These are phyloP conservation scores for Gigaspora rosea DNA, from an alignment of 192 early-diverging fungal species.

Conservation along the genomic window DNA sequence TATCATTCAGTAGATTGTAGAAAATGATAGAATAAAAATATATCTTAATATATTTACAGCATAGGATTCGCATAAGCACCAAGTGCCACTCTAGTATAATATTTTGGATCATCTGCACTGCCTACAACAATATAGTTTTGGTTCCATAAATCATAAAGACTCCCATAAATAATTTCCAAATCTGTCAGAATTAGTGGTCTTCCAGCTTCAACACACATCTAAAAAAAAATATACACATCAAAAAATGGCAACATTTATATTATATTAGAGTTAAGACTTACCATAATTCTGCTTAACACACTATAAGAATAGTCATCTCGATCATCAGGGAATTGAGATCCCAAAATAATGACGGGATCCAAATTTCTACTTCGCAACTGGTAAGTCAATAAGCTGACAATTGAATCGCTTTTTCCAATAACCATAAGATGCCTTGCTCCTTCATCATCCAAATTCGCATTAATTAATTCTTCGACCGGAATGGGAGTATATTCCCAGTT, in stretches of 20 bases:
- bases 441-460: slow-evolving; percentile 20
- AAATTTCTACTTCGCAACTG: not conserved
- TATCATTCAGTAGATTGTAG: not conserved
- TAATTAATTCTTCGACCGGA: slow-evolving; percentile 6
- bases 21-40: not conserved
- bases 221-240: not conserved
- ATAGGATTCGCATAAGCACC: slow-evolving; percentile 32
- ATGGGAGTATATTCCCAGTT: not conserved
- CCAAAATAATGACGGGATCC: slow-evolving; percentile 22
- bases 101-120: slow-evolving; percentile 19
- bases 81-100: slow-evolving; percentile 21
- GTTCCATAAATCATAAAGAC: slow-evolving; percentile 31
- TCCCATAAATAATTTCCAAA: slow-evolving; percentile 28
- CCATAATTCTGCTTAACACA: slow-evolving; percentile 29
- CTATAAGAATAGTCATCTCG: slow-evolving; percentile 29
- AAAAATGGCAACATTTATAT: not conserved
- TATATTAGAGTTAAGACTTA: not conserved
- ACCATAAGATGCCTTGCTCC: slow-evolving; percentile 33
- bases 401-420: slow-evolving; percentile 34
- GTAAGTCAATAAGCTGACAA: slow-evolving; percentile 17
- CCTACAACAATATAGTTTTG: slow-evolving; percentile 24
- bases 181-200: slow-evolving; percentile 29
- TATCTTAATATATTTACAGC: slow-evolving; percentile 14
- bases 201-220: slow-evolving; percentile 22
- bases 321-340: slow-evolving; percentile 32